Percentiles rank a stretch among this genome's conserved stretches.
Conservation (phyloP, 2,329 filamentous ascomycete species). For the Paecilomyces fulvus region DNA sequence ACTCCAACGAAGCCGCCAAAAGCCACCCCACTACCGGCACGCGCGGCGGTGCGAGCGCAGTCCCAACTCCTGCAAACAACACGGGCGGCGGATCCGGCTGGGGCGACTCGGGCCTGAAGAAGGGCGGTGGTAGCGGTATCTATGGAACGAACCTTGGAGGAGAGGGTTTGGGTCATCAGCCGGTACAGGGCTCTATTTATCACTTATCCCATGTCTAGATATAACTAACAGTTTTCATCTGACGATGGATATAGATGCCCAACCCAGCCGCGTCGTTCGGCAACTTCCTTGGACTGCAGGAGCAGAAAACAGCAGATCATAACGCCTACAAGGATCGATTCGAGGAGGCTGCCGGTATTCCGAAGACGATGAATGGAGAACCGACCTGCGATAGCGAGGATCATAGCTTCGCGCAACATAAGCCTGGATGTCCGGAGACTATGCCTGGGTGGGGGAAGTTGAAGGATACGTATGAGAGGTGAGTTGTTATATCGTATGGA, state of each 20-base stretch:
- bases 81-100: constrained; percentile 12
- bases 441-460: constrained; percentile 22
- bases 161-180: constrained; percentile 17
- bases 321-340: constrained; percentile 8
- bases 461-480: constrained; percentile 12
- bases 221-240: not conserved
- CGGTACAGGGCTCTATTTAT: constrained; percentile 10
- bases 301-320: constrained; percentile 20
- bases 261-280: constrained; percentile 18
- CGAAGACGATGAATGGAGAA: constrained; percentile 6
- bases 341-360: constrained; percentile 1
- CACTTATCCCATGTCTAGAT: not conserved
- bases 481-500: not conserved
- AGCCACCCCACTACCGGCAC: constrained; percentile 11
- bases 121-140: constrained; percentile 11
- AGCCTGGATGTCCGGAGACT: constrained; percentile 18
- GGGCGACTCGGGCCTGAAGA: constrained; percentile 15
- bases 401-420: constrained; percentile 20
- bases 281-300: constrained; percentile 16
- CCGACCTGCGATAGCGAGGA: constrained; percentile 22
- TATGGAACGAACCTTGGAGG: not conserved
- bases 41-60: constrained; percentile 15
- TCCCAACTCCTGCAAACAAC: constrained; percentile 23
- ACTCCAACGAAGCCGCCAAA: not conserved
- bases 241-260: not conserved